Conservation (phyloP, 805 yeast species). For the Zygosaccharomyces kombuchaensis region DNA sequence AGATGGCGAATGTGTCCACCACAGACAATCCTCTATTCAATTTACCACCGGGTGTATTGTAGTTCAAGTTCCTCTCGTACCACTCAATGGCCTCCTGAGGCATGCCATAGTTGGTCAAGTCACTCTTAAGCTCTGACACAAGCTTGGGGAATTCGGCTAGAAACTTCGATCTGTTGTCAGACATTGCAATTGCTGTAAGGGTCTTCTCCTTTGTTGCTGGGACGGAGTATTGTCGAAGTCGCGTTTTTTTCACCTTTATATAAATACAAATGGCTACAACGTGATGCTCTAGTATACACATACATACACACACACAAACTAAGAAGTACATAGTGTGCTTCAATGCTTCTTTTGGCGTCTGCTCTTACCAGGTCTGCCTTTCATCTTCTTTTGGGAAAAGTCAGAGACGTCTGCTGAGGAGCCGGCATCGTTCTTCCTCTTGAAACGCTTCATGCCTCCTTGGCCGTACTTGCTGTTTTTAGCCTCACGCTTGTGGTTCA, state of each 20-base stretch:
- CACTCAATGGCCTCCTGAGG: constrained; percentile 82
- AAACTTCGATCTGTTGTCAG: constrained; percentile 47
- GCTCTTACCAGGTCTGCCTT: constrained; percentile 52
- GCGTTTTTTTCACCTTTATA: background rate
- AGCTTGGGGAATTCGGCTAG: constrained; percentile 66
- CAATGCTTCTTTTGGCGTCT: constrained; percentile 40
- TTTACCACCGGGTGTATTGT: constrained; percentile 96
- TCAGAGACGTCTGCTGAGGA: constrained; percentile 64
- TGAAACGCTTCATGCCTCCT: constrained; percentile 75
- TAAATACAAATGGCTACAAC: constrained; percentile 3
- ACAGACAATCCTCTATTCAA: constrained; percentile 95
- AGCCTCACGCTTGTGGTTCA: constrained; percentile 62
- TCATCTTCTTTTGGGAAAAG: constrained; percentile 52
- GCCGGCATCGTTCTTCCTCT: constrained; percentile 66
- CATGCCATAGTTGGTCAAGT: constrained; percentile 67
- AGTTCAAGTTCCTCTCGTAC: constrained; percentile 67
- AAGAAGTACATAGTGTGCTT: background rate
- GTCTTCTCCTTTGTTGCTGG: background rate
- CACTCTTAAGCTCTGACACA: constrained; percentile 67
- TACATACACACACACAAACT: background rate
- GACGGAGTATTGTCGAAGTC: background rate
- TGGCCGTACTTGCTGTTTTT: constrained; percentile 70
- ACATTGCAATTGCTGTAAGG: constrained; percentile 13
- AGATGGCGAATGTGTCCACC: constrained; percentile 81
- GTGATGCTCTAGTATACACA: constrained; percentile 6